Conservation (phyloP, 192 early-diverging fungal genomes). For the Phlyctochytrium arcticum region DNA sequence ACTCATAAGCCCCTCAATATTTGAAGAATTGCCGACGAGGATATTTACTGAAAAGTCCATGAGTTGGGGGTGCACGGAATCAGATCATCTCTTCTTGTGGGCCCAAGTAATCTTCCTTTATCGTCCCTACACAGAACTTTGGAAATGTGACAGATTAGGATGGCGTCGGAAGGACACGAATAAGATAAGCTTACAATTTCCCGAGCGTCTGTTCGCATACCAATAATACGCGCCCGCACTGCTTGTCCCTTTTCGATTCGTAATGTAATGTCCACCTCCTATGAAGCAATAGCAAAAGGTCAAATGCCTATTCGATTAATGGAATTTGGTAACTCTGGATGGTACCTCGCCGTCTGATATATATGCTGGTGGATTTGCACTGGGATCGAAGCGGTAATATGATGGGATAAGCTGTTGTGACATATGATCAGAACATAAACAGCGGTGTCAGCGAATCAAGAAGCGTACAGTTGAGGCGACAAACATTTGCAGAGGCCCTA, state of each 20-base stretch:
- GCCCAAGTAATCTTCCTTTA: constrained; percentile 96
- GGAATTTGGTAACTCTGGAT: no score
- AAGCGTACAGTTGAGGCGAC: constrained; percentile 12
- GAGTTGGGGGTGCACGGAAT: no score
- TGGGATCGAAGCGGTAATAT: constrained; percentile 66
- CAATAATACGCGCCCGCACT: constrained; percentile 85
- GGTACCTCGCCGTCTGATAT: constrained; percentile 69
- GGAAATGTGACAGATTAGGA: background rate
- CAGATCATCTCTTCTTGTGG: constrained; percentile 23
- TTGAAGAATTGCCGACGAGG: no score
- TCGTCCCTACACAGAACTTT: constrained; percentile 90
- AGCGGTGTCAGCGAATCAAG: background rate
- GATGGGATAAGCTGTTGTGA: background rate
- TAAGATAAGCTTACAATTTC: constrained; percentile 72
- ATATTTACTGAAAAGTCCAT: no score
- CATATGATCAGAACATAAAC: background rate
- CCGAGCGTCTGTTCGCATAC: constrained; percentile 83
- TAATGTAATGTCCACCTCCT: constrained; percentile 32
- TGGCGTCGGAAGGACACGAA: background rate
- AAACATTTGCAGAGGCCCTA: constrained; percentile 63
- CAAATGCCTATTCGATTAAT: no score
- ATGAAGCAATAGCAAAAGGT: no score
- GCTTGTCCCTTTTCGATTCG: constrained; percentile 82
- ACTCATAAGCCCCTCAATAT: no score
- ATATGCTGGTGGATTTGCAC: constrained; percentile 79